Evolutionary conservation across 2,329 filamentous ascomycete genomes (phyloP), one percentile per base, ranked within the genome.

Genomic region (Domatiomyces catenatus): DNA sequence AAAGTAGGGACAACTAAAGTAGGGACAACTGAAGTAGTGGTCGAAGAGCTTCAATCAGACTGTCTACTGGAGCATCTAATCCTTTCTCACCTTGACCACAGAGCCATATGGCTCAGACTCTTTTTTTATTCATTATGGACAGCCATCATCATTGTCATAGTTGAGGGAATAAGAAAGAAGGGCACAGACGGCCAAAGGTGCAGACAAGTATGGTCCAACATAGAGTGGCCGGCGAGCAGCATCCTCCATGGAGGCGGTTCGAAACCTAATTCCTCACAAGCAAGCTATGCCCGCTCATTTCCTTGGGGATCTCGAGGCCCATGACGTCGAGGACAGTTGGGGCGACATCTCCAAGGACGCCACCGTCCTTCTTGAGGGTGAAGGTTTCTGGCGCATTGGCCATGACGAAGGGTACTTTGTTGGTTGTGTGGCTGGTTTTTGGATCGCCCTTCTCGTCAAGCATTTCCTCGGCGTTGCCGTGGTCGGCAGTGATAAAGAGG

Each of bases 401-500:
- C 89, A 98, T 94, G 69, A 96, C 80, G 66, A 98, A 90, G 12
- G 92, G 92, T 48, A 98, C 92, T 69, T 92, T 92, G 77, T 98
- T 96, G 59, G 84, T 88, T 44, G 92, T 98, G 75, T 98, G 92
- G 49, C 85, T 89, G 10, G 90, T 98, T 80, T 98, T 98, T 61
- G 92, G 92, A 66, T 87, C 94, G 67, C 89, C 88, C 67, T 95
- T 86, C 60, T 86, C 74, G 65, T 88, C 96, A 70, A 96, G 84
- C 92, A 98, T 98, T 75, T 98, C 92, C 74, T 98, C 92, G 51
- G 92, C 92, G 64, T 98, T 98, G 63, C 89, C 92, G 71, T 98
- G 92, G 69, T 98, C 92, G 26, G 90, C 77, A 5, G 92, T 98
- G 68, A 98, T 84, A 73, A 96, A 96, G 44, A 98, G 80, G 52